phyloP scores from a whole-genome alignment of 129 eudicot species.

The Chrysanthemum makinoi region DNA sequence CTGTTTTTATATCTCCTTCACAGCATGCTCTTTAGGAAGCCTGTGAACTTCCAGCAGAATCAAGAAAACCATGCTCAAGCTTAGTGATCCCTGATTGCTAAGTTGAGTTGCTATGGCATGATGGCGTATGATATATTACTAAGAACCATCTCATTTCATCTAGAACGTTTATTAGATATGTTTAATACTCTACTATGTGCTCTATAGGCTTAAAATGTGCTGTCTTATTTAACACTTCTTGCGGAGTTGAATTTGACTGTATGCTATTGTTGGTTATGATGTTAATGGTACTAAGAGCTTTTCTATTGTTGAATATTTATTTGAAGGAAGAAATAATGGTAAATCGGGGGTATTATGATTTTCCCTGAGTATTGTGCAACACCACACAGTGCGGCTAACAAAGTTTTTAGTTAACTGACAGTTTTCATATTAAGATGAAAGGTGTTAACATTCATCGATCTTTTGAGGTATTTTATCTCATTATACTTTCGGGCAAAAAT shows the following conservation, averaged over 20 bases:
- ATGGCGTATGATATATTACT: neutral
- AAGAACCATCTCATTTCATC: neutral
- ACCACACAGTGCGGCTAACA: too few species aligned
- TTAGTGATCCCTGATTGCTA: neutral
- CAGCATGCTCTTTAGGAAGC: constrained; percentile 96
- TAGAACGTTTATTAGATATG: neutral
- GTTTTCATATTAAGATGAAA: too few species aligned
- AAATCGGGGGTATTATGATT: too few species aligned
- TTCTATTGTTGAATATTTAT: too few species aligned
- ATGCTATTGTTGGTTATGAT: too few species aligned
- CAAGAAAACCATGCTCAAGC: constrained; percentile 57
- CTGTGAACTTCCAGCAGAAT: constrained; percentile 88
- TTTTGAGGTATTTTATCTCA: too few species aligned
- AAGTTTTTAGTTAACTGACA: too few species aligned
- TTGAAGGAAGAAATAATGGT: too few species aligned
- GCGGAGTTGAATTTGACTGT: neutral
- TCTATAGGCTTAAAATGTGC: neutral
- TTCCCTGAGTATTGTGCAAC: too few species aligned
- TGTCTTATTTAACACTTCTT: neutral
- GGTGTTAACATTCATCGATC: too few species aligned
- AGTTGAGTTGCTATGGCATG: neutral
- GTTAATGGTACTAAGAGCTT: too few species aligned
- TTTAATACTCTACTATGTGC: neutral
- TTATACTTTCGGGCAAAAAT: too few species aligned
- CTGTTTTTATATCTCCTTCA: constrained; percentile 19